Conservation (phyloP, 371 early-diverging fungal genomes). For the Blakeslea trispora region DNA sequence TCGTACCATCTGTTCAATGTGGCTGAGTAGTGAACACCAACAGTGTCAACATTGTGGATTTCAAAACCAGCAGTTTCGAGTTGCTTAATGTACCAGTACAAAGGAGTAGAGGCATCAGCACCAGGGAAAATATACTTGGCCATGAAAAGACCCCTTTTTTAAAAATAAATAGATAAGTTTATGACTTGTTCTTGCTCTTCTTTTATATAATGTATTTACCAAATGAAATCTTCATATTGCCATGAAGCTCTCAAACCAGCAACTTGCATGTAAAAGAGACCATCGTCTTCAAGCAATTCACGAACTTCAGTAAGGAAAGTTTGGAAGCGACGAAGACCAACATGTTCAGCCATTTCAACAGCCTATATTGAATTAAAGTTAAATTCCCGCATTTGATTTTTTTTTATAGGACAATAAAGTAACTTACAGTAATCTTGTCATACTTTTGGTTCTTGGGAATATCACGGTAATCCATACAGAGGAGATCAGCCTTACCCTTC, state of each 20-base stretch:
- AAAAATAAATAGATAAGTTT: constrained; percentile 34
- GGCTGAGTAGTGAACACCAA: constrained; percentile 97
- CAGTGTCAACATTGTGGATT: constrained; percentile 83
- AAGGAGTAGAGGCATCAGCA: constrained; percentile 95
- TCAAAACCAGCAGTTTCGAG: constrained; percentile 94
- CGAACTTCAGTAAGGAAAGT: constrained; percentile 90
- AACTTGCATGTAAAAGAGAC: constrained; percentile 95
- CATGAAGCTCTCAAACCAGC: constrained; percentile 91
- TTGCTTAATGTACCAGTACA: constrained; percentile 92
- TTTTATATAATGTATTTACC: constrained; percentile 38
- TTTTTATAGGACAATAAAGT: not conserved
- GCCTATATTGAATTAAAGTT: constrained; percentile 34
- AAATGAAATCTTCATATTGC: constrained; percentile 89
- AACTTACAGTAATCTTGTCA: constrained; percentile 84
- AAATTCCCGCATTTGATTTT: constrained; percentile 16
- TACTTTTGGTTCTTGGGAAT: constrained; percentile 84
- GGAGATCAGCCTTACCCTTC: constrained; percentile 72
- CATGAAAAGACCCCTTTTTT: constrained; percentile 88
- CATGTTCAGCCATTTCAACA: constrained; percentile 98
- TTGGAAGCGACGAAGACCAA: constrained; percentile 91
- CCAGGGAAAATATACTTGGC: constrained; percentile 98
- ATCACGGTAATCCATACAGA: constrained; percentile 96
- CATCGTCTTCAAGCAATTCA: constrained; percentile 96
- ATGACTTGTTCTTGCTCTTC: not conserved
- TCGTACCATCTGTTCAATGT: constrained; percentile 95